Evolutionary conservation across 2,329 filamentous ascomycete species (phyloP).

Genomic region (Fusarium poae): DNA sequence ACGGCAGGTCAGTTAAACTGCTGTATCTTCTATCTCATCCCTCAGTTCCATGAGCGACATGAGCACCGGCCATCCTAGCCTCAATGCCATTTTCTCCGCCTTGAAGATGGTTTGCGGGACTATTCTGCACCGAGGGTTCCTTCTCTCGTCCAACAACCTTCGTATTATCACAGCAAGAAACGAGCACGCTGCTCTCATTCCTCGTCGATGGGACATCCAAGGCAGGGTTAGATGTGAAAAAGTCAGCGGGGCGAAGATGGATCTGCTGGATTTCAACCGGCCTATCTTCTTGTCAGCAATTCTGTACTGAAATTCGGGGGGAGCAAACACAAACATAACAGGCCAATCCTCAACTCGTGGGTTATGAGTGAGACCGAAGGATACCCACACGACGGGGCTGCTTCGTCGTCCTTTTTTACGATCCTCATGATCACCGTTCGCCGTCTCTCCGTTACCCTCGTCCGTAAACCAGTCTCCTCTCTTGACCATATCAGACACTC

Average conservation of each 20-base stretch:
- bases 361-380: conserved; percentile 64
- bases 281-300: conserved; percentile 6
- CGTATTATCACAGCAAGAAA: conserved; percentile 51
- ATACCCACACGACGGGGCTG: conserved; percentile 60
- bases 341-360: conserved; percentile 64
- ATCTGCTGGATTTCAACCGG: conserved; percentile 30
- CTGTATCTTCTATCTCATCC: neutral
- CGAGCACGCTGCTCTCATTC: conserved; percentile 59
- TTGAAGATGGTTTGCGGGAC: conserved; percentile 53
- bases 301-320: neutral
- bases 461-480: conserved; percentile 62
- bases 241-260: conserved; percentile 56
- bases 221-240: conserved; percentile 62
- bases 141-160: conserved; percentile 15
- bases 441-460: conserved; percentile 22
- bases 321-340: conserved; percentile 59
- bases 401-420: conserved; percentile 46
- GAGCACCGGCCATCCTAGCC: conserved; percentile 39
- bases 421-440: neutral
- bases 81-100: conserved; percentile 39
- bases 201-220: conserved; percentile 58
- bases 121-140: conserved; percentile 46
- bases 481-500: conserved; percentile 61
- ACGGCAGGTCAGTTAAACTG: neutral
- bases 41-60: conserved; percentile 25